Evolutionary conservation across 2,329 filamentous ascomycete genomes (phyloP), one percentile per base, ranked within the genome.

Genomic region (Colletotrichum sublineola): DNA sequence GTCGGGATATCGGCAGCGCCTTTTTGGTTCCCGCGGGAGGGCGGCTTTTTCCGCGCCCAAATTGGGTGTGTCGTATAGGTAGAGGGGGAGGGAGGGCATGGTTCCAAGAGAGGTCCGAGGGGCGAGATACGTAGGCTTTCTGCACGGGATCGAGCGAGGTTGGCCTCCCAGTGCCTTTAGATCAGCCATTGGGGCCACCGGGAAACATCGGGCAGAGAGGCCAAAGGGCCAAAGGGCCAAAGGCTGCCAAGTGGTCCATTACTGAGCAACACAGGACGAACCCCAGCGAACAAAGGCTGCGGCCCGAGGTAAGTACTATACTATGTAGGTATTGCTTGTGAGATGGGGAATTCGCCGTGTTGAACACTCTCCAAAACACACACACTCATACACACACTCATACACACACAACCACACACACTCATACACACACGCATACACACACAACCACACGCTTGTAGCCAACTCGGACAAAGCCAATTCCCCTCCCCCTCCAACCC

Each of bases 181-280:
- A 52, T 44, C 12, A n/a, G 38, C 18, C 6, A 46, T 46, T 46
- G 44, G 14, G 38, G 12, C 38, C 38, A 40, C 12, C 18, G 40
- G 7, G 15, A 18, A 6, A 6, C 42, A 18, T 44, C 20, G 60
- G 52, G 24, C 55, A 60, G 42, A 60, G 42, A 42, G 44, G 14
- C 18, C 40, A 44, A 38, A 11, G 11, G 36, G 14, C 18, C 40
- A 44, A 38, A 11, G 11, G 36, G 3, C 5, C 24, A 24, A 24
- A 24, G 40, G 14, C 5, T 4, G 46, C 6, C 36, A 33, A 46
- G 7, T 5, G 14, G 64, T 12, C 29, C 15, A 50, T 60, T n/a
- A 58, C 60, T 69, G 57, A 71, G 53, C 18, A 33, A 70, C 63
- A 67, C 55, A 56, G 63, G 68, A 71, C 33, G 57, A 71, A 71